A percentile compares a stretch with the other conserved stretches of the same genome.
Evolutionary conservation across 2,329 filamentous ascomycete genomes (phyloP).

Genomic region (Penicillium sp.): DNA sequence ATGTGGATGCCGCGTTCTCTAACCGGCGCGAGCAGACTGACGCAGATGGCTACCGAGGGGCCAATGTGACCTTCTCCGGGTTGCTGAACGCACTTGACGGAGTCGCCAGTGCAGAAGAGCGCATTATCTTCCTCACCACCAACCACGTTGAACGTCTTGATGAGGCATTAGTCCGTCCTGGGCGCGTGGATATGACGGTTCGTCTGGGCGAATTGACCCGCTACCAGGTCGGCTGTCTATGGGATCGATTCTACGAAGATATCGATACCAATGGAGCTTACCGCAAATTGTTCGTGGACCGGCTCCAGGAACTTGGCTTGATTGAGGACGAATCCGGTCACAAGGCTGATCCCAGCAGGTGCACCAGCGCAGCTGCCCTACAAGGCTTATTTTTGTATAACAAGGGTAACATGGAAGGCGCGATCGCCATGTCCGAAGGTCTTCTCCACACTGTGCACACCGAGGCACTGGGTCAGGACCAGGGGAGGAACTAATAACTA

Average conservation of each 20-base stretch:
- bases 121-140: slow-evolving; percentile 89
- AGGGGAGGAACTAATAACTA: slow-evolving; percentile 12
- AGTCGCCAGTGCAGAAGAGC: slow-evolving; percentile 89
- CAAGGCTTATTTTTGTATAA: slow-evolving; percentile 95
- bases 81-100: slow-evolving; percentile 83
- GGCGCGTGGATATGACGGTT: slow-evolving; percentile 88
- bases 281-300: slow-evolving; percentile 65
- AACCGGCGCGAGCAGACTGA: slow-evolving; percentile 70
- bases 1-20: slow-evolving; percentile 85
- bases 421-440: slow-evolving; percentile 70
- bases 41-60: slow-evolving; percentile 76
- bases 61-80: slow-evolving; percentile 90
- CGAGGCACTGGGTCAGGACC: slow-evolving; percentile 24
- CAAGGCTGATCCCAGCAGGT: slow-evolving; percentile 45
- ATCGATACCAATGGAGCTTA: slow-evolving; percentile 62
- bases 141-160: slow-evolving; percentile 91
- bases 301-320: slow-evolving; percentile 66
- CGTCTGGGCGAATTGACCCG: slow-evolving; percentile 82
- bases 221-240: slow-evolving; percentile 81
- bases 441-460: slow-evolving; percentile 34
- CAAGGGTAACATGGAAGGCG: slow-evolving; percentile 83
- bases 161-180: slow-evolving; percentile 82
- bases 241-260: slow-evolving; percentile 92
- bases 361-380: slow-evolving; percentile 82
- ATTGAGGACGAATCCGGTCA: slow-evolving; percentile 56